These are phyloP conservation scores for Collybia mongolica DNA, from an alignment of 768 basidiomycete species.

Conservation along the genomic window DNA sequence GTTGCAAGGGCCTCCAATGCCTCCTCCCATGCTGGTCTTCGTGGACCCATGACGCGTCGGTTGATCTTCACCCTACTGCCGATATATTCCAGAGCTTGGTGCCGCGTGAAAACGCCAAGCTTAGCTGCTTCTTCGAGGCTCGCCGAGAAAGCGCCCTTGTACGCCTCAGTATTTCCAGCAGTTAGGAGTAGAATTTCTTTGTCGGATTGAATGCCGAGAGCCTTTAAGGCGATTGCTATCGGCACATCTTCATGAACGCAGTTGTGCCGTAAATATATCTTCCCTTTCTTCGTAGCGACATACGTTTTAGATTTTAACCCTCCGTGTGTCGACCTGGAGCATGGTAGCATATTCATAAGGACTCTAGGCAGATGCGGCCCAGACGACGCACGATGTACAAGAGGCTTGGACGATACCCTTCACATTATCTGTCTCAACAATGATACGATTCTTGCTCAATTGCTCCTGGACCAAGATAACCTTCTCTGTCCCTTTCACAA, in stretches of 20 bases:
- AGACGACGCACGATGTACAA: constrained; percentile 81
- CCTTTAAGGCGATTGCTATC: constrained; percentile 94
- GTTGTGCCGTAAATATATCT: constrained; percentile 96
- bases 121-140: constrained; percentile 95
- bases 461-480: constrained; percentile 99
- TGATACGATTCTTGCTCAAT: constrained; percentile 97
- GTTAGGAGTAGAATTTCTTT: constrained; percentile 96
- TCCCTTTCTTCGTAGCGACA: constrained; percentile 91
- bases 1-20: constrained; percentile 96
- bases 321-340: constrained; percentile 70
- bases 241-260: constrained; percentile 97
- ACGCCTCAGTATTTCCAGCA: constrained; percentile 87
- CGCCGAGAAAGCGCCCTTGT: constrained; percentile 82
- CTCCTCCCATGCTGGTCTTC: constrained; percentile 89
- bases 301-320: constrained; percentile 97
- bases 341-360: constrained; percentile 3
- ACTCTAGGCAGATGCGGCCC: not conserved
- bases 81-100: constrained; percentile 94
- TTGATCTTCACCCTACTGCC: constrained; percentile 91
- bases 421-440: constrained; percentile 90
- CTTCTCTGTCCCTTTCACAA: constrained; percentile 99
- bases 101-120: constrained; percentile 85
- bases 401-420: constrained; percentile 93
- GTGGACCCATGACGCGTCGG: constrained; percentile 74
- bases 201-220: constrained; percentile 94